These are phyloP conservation scores for Stephanodiscus minutulus DNA, from an alignment of 108 stramenopile species.

Conservation along the genomic window DNA sequence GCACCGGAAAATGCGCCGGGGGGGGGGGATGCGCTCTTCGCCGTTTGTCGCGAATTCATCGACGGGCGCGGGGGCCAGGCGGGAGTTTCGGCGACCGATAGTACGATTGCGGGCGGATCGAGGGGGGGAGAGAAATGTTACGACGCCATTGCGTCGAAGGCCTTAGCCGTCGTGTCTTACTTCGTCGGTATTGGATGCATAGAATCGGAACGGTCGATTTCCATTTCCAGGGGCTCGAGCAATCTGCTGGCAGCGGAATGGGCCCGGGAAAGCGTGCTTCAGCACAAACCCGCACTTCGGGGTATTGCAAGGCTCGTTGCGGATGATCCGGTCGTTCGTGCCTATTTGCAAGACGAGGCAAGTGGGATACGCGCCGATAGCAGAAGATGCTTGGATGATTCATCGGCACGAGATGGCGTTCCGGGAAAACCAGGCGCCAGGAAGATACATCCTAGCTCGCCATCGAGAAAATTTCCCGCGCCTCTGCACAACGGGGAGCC, in stretches of 20 bases:
- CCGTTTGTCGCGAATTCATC: slow-evolving; percentile 12
- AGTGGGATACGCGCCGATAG: background rate
- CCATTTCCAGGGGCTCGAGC: slow-evolving; percentile 31
- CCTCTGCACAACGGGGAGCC: slow-evolving; percentile 1
- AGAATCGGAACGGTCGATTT: slow-evolving; percentile 18
- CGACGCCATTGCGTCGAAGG: slow-evolving; percentile 36
- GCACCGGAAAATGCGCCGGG: slow-evolving; percentile 5
- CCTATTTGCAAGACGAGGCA: slow-evolving; percentile 31
- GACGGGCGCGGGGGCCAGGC: background rate
- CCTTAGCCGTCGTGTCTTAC: slow-evolving; percentile 53
- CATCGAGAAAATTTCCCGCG: slow-evolving; percentile 6
- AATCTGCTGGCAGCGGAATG: slow-evolving; percentile 34
- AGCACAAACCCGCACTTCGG: slow-evolving; percentile 28
- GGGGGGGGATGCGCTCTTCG: background rate
- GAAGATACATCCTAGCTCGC: background rate
- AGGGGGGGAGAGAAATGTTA: slow-evolving; percentile 10
- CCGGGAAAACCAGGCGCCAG: background rate
- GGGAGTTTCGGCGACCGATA: background rate
- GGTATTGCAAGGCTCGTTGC: slow-evolving; percentile 45
- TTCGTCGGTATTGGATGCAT: slow-evolving; percentile 65
- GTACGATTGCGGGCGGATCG: background rate
- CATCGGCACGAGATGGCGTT: background rate
- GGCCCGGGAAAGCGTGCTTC: slow-evolving; percentile 34
- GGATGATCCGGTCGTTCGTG: slow-evolving; percentile 48
- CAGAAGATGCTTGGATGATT: background rate